Percentiles rank a stretch among this genome's conserved stretches.
Evolutionary conservation across 176 grass and related monocot species (phyloP).

Genomic region (Oryza officinalis): DNA sequence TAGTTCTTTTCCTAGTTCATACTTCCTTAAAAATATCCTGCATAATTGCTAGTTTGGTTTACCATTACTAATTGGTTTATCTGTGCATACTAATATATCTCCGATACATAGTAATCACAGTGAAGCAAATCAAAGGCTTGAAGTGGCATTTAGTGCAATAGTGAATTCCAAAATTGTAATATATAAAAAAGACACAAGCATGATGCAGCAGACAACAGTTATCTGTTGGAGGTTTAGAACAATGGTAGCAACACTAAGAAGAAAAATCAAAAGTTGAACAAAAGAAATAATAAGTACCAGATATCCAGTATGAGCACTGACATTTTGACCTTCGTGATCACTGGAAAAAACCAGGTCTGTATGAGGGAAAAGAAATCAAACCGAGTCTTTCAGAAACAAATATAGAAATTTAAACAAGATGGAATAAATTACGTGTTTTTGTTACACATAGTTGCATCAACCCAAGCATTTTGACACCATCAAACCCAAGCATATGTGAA

Average conservation of each 20-base stretch:
- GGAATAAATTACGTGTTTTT: conserved; percentile 69
- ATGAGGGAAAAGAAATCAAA: conserved; percentile 2
- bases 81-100: not conserved
- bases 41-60: conserved; percentile 16
- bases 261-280: conserved; percentile 18
- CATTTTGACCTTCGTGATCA: conserved; percentile 97
- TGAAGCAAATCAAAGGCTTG: not conserved
- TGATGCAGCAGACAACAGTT: not conserved
- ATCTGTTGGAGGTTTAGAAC: not conserved
- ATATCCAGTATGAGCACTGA: conserved; percentile 96
- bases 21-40: not conserved
- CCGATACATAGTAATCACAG: conserved; percentile 8
- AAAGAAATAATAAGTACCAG: conserved; percentile 61
- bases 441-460: conserved; percentile 96
- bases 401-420: conserved; percentile 27
- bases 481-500: conserved; percentile 97
- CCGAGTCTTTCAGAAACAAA: conserved; percentile 25
- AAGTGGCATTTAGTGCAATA: not conserved
- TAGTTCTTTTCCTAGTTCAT: not conserved
- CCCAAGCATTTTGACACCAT: conserved; percentile 94
- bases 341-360: conserved; percentile 45
- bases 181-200: not conserved
- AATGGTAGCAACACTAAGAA: conserved; percentile 22
- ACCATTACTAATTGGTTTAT: too few species aligned
- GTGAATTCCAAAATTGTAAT: not conserved